Percentiles rank a stretch among this genome's conserved stretches.
Evolutionary conservation across 2,329 filamentous ascomycete species (phyloP).

Genomic region (Fusarium cicatricum): DNA sequence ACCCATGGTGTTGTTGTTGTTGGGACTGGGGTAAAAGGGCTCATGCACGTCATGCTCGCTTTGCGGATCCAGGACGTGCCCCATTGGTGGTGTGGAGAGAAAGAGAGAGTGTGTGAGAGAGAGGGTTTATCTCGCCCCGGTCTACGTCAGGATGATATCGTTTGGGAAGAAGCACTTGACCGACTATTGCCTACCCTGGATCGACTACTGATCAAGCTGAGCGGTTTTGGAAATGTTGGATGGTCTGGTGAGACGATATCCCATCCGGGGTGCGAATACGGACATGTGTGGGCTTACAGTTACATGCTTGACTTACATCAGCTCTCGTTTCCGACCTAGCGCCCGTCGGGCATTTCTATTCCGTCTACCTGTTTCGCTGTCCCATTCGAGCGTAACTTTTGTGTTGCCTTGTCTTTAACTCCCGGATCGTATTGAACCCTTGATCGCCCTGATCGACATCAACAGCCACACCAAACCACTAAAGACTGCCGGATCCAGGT

Average conservation of each 20-base stretch:
- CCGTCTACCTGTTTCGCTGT: slow-evolving; percentile 7
- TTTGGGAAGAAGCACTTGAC: slow-evolving; percentile 1
- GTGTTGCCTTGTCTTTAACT: neutral
- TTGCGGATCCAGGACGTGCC: slow-evolving; percentile 27
- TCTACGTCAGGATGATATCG: slow-evolving; percentile 33
- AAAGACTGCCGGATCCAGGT: neutral
- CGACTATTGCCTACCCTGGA: slow-evolving; percentile 19
- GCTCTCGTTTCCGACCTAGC: slow-evolving; percentile 17
- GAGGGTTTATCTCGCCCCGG: slow-evolving; percentile 2
- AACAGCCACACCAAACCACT: neutral
- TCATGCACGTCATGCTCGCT: slow-evolving; percentile 38
- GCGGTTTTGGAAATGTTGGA: slow-evolving; percentile 17
- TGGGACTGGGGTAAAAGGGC: slow-evolving; percentile 19
- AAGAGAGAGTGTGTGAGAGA: slow-evolving; percentile 4
- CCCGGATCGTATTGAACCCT: neutral
- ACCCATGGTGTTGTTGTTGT: slow-evolving; percentile 22
- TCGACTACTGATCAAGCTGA: slow-evolving; percentile 3
- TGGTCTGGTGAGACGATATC: slow-evolving; percentile 11
- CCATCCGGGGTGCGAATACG: slow-evolving; percentile 12
- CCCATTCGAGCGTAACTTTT: neutral
- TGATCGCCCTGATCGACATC: neutral
- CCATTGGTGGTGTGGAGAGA: slow-evolving; percentile 31
- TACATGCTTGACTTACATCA: slow-evolving; percentile 21
- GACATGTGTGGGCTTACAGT: neutral
- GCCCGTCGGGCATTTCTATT: slow-evolving; percentile 4